Evolutionary conservation across 768 basidiomycete genomes (phyloP).

Genomic region (Agaricus subrufescens): DNA sequence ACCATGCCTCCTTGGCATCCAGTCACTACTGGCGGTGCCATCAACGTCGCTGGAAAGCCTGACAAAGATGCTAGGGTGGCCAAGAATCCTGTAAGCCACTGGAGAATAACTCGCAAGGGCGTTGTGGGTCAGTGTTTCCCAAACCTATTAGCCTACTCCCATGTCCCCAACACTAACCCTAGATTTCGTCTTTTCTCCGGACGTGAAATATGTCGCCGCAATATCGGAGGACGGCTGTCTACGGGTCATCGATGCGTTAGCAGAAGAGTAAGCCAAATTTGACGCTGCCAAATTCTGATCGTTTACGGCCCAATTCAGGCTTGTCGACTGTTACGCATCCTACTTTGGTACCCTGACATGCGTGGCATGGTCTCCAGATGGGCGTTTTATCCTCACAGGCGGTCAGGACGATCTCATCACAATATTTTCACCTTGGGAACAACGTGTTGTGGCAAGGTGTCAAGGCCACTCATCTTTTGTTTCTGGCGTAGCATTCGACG

Average conservation of each 20-base stretch:
- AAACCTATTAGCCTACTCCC: neutral
- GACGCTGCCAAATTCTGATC: neutral
- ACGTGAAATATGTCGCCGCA: constrained; percentile 84
- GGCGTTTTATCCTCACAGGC: constrained; percentile 89
- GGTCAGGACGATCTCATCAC: constrained; percentile 97
- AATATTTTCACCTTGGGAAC: constrained; percentile 92
- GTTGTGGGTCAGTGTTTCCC: constrained; percentile 56
- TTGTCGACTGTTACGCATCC: constrained; percentile 91
- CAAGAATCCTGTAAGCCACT: constrained; percentile 90
- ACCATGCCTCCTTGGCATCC: constrained; percentile 88
- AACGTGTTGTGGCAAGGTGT: constrained; percentile 90
- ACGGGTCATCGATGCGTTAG: constrained; percentile 82
- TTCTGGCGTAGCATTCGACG: constrained; percentile 85
- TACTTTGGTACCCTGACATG: constrained; percentile 93
- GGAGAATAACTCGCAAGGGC: constrained; percentile 69
- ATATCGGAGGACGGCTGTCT: constrained; percentile 92
- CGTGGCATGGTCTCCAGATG: constrained; percentile 94
- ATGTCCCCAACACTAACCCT: neutral
- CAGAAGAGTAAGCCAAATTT: constrained; percentile 62
- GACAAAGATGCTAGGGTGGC: constrained; percentile 64
- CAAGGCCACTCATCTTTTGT: constrained; percentile 97
- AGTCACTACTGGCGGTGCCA: constrained; percentile 38
- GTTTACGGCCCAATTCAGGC: constrained; percentile 35
- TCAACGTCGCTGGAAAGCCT: constrained; percentile 29
- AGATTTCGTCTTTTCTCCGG: constrained; percentile 94